Percentiles rank a stretch among this genome's conserved stretches.
phyloP scores from a whole-genome alignment of 2,329 filamentous ascomycete genomes.

The Periconia digitata region DNA sequence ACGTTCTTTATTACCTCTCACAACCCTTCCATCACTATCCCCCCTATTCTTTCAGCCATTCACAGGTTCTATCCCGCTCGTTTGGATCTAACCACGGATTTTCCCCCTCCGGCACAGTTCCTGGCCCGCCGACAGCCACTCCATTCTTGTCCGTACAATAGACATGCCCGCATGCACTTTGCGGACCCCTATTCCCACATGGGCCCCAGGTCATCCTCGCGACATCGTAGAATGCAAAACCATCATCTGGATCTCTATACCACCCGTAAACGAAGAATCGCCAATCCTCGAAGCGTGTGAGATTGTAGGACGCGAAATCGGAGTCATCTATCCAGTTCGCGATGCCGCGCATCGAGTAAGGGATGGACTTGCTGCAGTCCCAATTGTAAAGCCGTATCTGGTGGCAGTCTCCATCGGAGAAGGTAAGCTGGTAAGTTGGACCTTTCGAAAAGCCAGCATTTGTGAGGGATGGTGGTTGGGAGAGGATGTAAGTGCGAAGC shows the following conservation, averaged over 20 bases:
- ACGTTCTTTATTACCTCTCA: background rate
- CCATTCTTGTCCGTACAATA: constrained; percentile 6
- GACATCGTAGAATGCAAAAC: constrained; percentile 5
- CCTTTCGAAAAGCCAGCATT: background rate
- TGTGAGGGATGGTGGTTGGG: background rate
- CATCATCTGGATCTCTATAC: constrained; percentile 10
- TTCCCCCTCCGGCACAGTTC: constrained; percentile 5
- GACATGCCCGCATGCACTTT: constrained; percentile 4
- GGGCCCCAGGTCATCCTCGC: constrained; percentile 7
- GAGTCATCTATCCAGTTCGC: constrained; percentile 3
- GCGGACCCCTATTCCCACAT: constrained; percentile 9
- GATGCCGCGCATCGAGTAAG: constrained; percentile 5
- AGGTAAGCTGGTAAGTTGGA: constrained; percentile 2
- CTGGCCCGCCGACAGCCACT: background rate
- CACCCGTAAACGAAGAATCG: constrained; percentile 3
- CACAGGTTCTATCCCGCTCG: constrained; percentile 5
- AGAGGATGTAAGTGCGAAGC: background rate
- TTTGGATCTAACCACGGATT: constrained; percentile 8
- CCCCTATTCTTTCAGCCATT: constrained; percentile 5
- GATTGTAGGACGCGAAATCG: background rate
- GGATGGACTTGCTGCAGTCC: constrained; percentile 8
- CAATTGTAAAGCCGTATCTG: constrained; percentile 9
- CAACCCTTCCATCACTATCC: background rate
- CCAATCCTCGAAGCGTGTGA: background rate
- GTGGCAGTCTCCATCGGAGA: constrained; percentile 7